These are phyloP conservation scores for Capsicum rhomboideum DNA, from an alignment of 257 asterid species.

Conservation along the genomic window DNA sequence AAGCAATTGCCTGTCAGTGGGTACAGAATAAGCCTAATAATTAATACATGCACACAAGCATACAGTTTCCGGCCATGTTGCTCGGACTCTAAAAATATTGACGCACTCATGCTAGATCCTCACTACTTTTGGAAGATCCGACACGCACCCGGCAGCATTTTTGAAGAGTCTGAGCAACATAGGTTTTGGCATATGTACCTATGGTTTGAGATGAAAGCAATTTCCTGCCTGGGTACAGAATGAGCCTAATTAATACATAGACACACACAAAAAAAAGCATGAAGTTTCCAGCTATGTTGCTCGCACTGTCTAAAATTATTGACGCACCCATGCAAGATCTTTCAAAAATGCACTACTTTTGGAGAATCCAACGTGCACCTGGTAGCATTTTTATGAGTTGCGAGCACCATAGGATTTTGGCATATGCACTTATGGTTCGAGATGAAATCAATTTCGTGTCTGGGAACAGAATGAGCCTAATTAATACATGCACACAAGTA, in stretches of 20 bases:
- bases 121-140: neutral
- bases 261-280: neutral
- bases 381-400: fast-evolving
- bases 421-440: neutral
- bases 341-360: neutral
- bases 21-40: neutral
- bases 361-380: neutral
- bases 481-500: neutral
- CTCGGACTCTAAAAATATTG: too few species aligned
- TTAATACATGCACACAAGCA: too few species aligned
- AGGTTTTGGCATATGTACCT: neutral
- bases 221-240: neutral
- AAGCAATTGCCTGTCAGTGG: neutral
- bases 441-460: neutral
- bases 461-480: neutral
- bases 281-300: neutral
- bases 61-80: neutral
- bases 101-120: neutral
- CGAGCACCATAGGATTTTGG: neutral
- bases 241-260: neutral
- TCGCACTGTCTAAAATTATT: neutral
- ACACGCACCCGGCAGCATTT: too few species aligned
- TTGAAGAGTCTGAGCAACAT: neutral
- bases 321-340: neutral
- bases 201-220: neutral